Conservation (phyloP, 129 eudicot species). For the Ambrosia artemisiifolia region DNA sequence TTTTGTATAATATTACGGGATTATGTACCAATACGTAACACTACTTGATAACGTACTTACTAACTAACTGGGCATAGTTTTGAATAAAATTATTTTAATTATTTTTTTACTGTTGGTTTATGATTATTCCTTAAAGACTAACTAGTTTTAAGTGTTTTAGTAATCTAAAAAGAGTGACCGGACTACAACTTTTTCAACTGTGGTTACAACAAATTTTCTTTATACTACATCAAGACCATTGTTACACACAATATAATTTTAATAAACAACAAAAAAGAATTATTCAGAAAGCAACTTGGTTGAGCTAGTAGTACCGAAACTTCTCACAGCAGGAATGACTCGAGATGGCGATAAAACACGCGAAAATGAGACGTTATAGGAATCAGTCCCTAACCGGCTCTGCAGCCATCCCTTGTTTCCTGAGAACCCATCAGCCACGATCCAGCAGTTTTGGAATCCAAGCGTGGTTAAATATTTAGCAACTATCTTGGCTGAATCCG, state of each 20-base stretch:
- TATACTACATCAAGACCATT: conserved; percentile 10
- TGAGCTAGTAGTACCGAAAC: conserved; percentile 58
- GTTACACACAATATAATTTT: conserved; percentile 1
- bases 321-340: conserved; percentile 58
- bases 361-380: conserved; percentile 58
- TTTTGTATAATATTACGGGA: too few species aligned
- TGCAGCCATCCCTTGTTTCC: conserved; percentile 94
- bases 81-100: too few species aligned
- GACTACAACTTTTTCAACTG: not conserved
- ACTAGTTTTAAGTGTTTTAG: too few species aligned
- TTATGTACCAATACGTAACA: too few species aligned
- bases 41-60: too few species aligned
- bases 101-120: too few species aligned
- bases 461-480: conserved; percentile 70
- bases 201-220: not conserved
- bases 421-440: conserved; percentile 85
- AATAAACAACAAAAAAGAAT: not conserved
- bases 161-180: too few species aligned
- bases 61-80: too few species aligned
- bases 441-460: conserved; percentile 80
- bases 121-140: too few species aligned
- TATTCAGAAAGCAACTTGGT: conserved; percentile 61
- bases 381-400: conserved; percentile 83
- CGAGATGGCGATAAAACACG: conserved; percentile 80
- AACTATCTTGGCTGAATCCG: conserved; percentile 80